Conservation (phyloP, 768 basidiomycete species). For the Mycena filopes region DNA sequence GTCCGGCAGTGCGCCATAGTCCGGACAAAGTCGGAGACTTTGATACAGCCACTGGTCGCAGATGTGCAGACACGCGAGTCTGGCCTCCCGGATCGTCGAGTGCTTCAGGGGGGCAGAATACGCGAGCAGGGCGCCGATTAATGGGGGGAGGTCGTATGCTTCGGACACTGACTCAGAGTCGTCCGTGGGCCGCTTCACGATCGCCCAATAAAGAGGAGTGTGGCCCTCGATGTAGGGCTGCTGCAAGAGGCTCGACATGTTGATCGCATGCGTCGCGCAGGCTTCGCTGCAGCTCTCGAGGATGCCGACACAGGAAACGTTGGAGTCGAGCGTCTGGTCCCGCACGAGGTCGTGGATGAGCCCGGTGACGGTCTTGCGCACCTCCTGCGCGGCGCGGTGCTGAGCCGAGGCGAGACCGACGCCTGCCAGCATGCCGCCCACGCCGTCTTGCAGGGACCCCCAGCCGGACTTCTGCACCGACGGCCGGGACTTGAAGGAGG, state of each 20-base stretch:
- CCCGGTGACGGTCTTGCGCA: slow-evolving; percentile 44
- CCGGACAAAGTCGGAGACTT: slow-evolving; percentile 47
- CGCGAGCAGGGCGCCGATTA: slow-evolving; percentile 52
- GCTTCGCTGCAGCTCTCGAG: slow-evolving; percentile 59
- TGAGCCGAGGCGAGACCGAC: slow-evolving; percentile 20
- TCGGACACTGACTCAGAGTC: not conserved
- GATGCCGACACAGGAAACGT: slow-evolving; percentile 38
- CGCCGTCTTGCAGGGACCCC: slow-evolving; percentile 17
- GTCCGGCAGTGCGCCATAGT: slow-evolving; percentile 41
- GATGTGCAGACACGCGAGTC: slow-evolving; percentile 57
- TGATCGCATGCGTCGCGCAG: slow-evolving; percentile 50
- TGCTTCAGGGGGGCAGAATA: slow-evolving; percentile 40
- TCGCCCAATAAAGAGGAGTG: slow-evolving; percentile 64
- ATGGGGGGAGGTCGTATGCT: slow-evolving; percentile 28
- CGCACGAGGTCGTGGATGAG: slow-evolving; percentile 54
- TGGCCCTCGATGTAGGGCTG: slow-evolving; percentile 58
- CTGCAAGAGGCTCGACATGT: slow-evolving; percentile 55
- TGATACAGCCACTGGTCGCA: slow-evolving; percentile 54
- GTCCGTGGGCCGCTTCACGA: slow-evolving; percentile 52
- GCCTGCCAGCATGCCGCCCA: slow-evolving; percentile 14
- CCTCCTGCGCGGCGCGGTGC: slow-evolving; percentile 43
- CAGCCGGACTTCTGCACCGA: slow-evolving; percentile 22
- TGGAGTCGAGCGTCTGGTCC: slow-evolving; percentile 31
- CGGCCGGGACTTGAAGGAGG: not conserved
- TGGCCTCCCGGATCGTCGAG: slow-evolving; percentile 52